Percentiles rank a stretch among this genome's conserved stretches.
Evolutionary conservation across 1,284 basidiomycete genomes (phyloP).

Genomic region (Puccinia hordei): DNA sequence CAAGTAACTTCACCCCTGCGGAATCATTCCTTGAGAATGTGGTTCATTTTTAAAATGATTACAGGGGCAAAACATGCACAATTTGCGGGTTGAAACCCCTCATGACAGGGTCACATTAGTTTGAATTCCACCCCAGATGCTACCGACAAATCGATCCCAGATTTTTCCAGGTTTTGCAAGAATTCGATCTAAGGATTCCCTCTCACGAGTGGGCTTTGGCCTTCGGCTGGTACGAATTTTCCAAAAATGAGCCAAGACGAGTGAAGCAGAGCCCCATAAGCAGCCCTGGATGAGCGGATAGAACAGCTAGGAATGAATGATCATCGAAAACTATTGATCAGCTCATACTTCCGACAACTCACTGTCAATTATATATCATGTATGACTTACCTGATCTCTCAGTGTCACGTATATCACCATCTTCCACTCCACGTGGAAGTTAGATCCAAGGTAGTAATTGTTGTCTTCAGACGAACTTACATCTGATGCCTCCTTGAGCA

Average conservation of each 20-base stretch:
- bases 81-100: not conserved
- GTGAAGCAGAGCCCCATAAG: slow-evolving; percentile 40
- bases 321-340: not conserved
- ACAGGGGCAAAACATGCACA: too few relatives aligned
- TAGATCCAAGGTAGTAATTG: slow-evolving; percentile 37
- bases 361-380: not conserved
- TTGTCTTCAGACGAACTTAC: not conserved
- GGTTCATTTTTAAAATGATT: too few relatives aligned
- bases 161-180: not conserved
- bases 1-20: too few relatives aligned
- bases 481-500: not conserved
- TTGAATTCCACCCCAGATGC: slow-evolving; percentile 5
- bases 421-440: slow-evolving; percentile 42
- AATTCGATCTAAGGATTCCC: not conserved
- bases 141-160: slow-evolving; percentile 5
- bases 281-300: slow-evolving; percentile 42
- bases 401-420: slow-evolving; percentile 39
- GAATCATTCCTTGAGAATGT: too few relatives aligned
- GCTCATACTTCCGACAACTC: not conserved
- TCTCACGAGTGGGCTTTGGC: not conserved
- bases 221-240: not conserved
- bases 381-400: slow-evolving; percentile 37
- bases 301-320: slow-evolving; percentile 2
- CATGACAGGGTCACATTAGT: slow-evolving; percentile 14
- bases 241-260: slow-evolving; percentile 24